These are phyloP conservation scores for Cordyceps militaris DNA, from an alignment of 2,329 filamentous ascomycete species.

Conservation along the genomic window DNA sequence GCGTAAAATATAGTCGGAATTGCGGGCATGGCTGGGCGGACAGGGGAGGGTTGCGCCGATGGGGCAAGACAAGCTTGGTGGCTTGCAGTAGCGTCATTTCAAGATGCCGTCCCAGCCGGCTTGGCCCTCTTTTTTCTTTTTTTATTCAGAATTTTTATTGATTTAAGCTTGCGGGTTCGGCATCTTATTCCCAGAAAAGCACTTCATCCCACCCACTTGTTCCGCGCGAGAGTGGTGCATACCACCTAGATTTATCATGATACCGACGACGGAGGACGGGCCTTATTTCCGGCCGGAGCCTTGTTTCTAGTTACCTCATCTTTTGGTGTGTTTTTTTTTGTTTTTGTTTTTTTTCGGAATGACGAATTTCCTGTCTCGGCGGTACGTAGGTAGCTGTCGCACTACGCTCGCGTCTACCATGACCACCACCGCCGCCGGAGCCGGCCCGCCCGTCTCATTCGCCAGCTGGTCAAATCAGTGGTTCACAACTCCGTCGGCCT, in stretches of 20 bases:
- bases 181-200: not conserved
- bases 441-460: not conserved
- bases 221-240: not conserved
- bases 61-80: conserved; percentile 13
- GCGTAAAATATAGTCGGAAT: conserved; percentile 16
- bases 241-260: too few species aligned
- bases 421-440: not conserved
- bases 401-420: not conserved
- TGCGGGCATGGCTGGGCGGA: not conserved
- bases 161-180: not conserved
- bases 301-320: not conserved
- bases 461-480: too few species aligned
- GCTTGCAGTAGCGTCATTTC: conserved; percentile 22
- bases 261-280: not conserved
- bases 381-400: not conserved
- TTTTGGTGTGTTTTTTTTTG: not conserved
- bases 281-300: not conserved
- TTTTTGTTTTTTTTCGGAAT: not conserved
- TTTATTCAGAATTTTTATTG: not conserved
- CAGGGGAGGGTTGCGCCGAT: not conserved
- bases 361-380: not conserved
- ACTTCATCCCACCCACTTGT: not conserved
- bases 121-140: conserved; percentile 21
- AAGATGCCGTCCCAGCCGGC: conserved; percentile 34
- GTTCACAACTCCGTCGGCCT: not conserved